Conservation (phyloP, 208 protist genomes). For the Herpetomonas tarakana region DNA sequence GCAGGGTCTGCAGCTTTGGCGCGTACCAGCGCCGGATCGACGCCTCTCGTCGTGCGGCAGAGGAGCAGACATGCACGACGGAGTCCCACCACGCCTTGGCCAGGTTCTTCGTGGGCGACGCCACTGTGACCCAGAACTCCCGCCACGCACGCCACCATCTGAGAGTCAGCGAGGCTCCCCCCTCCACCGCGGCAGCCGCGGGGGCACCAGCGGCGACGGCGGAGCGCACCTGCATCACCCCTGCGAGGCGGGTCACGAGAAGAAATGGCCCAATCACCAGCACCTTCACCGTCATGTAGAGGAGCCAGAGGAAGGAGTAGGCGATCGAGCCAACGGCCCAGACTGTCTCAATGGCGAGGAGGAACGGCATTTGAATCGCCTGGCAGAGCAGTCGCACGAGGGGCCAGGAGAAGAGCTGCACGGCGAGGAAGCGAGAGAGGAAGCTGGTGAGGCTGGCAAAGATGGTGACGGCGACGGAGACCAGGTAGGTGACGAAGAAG, state of each 20-base stretch:
- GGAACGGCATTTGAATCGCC: conserved; percentile 43
- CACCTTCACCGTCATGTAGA: conserved; percentile 37
- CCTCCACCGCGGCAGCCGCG: conserved; percentile 32
- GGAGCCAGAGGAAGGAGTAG: conserved; percentile 32
- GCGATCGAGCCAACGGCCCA: conserved; percentile 25
- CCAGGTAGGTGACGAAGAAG: conserved; percentile 70
- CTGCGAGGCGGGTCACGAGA: conserved; percentile 36
- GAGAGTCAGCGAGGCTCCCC: conserved; percentile 36
- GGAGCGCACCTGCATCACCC: conserved; percentile 15
- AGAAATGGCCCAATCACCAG: conserved; percentile 51
- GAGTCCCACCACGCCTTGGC: conserved; percentile 74
- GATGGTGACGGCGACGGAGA: conserved; percentile 61
- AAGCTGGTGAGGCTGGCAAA: conserved; percentile 47
- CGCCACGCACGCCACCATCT: conserved; percentile 63
- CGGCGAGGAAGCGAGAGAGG: conserved; percentile 54
- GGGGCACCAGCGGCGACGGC: conserved; percentile 17
- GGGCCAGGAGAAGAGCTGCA: conserved; percentile 37
- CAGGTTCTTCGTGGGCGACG: conserved; percentile 76
- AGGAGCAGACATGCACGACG: conserved; percentile 50
- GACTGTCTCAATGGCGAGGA: conserved; percentile 43
- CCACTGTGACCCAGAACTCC: conserved; percentile 82
- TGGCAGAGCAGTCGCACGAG: conserved; percentile 24
- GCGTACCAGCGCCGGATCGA: conserved; percentile 70
- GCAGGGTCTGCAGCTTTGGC: conserved; percentile 17
- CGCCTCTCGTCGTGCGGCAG: conserved; percentile 49